Evolutionary conservation across 1,284 basidiomycete species (phyloP).

Genomic region (Butyriboletus appendiculatus): DNA sequence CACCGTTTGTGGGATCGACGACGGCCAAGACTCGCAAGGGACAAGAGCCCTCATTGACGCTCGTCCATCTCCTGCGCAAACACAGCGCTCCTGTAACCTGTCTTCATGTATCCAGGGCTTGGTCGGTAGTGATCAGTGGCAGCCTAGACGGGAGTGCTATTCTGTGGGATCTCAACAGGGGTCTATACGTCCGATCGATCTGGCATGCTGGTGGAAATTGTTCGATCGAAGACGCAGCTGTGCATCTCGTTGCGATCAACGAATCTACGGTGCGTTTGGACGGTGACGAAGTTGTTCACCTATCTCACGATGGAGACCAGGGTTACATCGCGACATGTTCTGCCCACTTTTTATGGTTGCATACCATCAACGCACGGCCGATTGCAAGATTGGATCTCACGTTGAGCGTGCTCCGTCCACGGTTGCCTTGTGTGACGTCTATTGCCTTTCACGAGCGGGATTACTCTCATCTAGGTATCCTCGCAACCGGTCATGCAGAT

Average conservation of each 20-base stretch:
- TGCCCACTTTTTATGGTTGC: constrained; percentile 62
- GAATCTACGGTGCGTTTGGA: constrained; percentile 72
- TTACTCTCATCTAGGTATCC: constrained; percentile 65
- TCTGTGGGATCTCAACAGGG: constrained; percentile 90
- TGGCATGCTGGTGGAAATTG: constrained; percentile 55
- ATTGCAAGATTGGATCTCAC: constrained; percentile 68
- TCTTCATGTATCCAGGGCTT: constrained; percentile 75
- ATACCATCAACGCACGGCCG: constrained; percentile 80
- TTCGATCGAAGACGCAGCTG: constrained; percentile 43
- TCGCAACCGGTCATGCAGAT: constrained; percentile 68
- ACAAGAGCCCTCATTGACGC: constrained; percentile 37
- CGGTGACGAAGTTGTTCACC: background rate
- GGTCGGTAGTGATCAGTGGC: constrained; percentile 86
- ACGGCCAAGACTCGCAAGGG: constrained; percentile 21
- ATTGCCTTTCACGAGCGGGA: constrained; percentile 83
- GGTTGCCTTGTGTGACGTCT: constrained; percentile 55
- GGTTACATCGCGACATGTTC: constrained; percentile 86
- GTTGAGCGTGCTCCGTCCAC: constrained; percentile 38
- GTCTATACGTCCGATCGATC: constrained; percentile 75
- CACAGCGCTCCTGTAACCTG: constrained; percentile 71
- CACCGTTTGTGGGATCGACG: constrained; percentile 27
- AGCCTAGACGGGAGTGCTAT: constrained; percentile 84
- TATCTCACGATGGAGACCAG: constrained; percentile 39
- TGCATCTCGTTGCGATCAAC: constrained; percentile 78
- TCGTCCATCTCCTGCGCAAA: constrained; percentile 77